phyloP scores from a whole-genome alignment of 768 basidiomycete species.

The Amanita pallidorosea region DNA sequence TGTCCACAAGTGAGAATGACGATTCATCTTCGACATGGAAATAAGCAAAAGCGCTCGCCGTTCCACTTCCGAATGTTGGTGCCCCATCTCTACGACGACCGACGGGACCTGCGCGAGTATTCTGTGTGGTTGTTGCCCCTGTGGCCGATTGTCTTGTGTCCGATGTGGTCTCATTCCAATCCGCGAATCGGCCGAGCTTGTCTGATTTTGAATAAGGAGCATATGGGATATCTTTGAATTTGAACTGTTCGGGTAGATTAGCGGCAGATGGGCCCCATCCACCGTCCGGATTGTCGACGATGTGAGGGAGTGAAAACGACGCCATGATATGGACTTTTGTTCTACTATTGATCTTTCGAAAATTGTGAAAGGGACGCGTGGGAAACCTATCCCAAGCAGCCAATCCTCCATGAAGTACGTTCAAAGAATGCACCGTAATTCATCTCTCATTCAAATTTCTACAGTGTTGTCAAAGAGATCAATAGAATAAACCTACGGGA shows the following conservation, averaged over 20 bases:
- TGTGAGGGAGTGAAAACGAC: slow-evolving; percentile 78
- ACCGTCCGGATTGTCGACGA: slow-evolving; percentile 87
- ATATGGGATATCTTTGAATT: slow-evolving; percentile 98
- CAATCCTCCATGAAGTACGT: slow-evolving; percentile 61
- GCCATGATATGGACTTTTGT: slow-evolving; percentile 50
- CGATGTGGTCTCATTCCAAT: slow-evolving; percentile 81
- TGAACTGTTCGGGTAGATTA: slow-evolving; percentile 83
- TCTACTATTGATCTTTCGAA: slow-evolving; percentile 8
- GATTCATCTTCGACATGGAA: slow-evolving; percentile 98
- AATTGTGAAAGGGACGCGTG: slow-evolving; percentile 18
- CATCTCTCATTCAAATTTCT: background rate
- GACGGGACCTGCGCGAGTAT: slow-evolving; percentile 36
- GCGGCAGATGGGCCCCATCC: slow-evolving; percentile 84
- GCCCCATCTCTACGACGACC: slow-evolving; percentile 65
- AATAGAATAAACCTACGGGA: slow-evolving; percentile 88
- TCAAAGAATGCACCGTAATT: background rate
- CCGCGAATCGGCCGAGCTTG: slow-evolving; percentile 94
- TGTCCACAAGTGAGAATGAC: slow-evolving; percentile 92
- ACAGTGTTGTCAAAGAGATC: slow-evolving; percentile 87
- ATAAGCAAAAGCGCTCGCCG: slow-evolving; percentile 88
- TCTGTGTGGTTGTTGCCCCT: slow-evolving; percentile 35
- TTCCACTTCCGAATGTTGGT: slow-evolving; percentile 84
- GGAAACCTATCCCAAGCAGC: slow-evolving; percentile 19
- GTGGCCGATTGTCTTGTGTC: slow-evolving; percentile 49
- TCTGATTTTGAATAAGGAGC: slow-evolving; percentile 98